Evolutionary conservation across 306 rosid genomes (phyloP).

Genomic region (Sicyos baderoa): DNA sequence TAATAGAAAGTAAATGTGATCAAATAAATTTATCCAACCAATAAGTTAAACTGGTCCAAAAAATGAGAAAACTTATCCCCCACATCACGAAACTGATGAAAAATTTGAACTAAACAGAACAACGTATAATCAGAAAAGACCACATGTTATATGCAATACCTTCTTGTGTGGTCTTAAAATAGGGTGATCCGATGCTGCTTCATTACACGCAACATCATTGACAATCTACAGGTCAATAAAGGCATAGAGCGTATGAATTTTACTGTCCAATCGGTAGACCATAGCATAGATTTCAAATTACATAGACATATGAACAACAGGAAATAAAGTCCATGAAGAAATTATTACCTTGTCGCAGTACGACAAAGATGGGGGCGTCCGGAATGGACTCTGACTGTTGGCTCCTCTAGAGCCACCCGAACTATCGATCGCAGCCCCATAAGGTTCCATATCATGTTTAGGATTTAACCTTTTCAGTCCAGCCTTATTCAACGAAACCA

Average conservation of each 20-base stretch:
- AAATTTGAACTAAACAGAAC: not conserved
- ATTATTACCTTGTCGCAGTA: constrained; percentile 57
- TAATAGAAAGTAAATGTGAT: not conserved
- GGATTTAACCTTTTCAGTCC: constrained; percentile 46
- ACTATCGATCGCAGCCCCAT: constrained; percentile 20
- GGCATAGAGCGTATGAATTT: constrained; percentile 23
- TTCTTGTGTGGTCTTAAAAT: constrained; percentile 62
- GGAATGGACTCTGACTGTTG: constrained; percentile 62
- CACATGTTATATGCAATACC: constrained; percentile 24
- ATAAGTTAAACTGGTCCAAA: not conserved
- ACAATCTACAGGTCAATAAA: constrained; percentile 38
- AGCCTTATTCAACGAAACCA: constrained; percentile 32
- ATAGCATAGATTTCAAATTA: not conserved
- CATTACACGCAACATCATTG: constrained; percentile 33
- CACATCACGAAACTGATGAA: not conserved
- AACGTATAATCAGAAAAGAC: constrained; percentile 4
- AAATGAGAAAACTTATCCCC: not conserved
- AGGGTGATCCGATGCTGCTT: constrained; percentile 33
- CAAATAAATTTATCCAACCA: not conserved
- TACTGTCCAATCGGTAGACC: not conserved
- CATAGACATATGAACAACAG: not conserved
- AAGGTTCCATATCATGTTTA: constrained; percentile 28
- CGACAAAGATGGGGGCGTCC: constrained; percentile 78
- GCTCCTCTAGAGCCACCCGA: constrained; percentile 26
- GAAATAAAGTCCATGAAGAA: constrained; percentile 10